Conservation (phyloP, 768 basidiomycete species). For the Macrocybe gigantea region DNA sequence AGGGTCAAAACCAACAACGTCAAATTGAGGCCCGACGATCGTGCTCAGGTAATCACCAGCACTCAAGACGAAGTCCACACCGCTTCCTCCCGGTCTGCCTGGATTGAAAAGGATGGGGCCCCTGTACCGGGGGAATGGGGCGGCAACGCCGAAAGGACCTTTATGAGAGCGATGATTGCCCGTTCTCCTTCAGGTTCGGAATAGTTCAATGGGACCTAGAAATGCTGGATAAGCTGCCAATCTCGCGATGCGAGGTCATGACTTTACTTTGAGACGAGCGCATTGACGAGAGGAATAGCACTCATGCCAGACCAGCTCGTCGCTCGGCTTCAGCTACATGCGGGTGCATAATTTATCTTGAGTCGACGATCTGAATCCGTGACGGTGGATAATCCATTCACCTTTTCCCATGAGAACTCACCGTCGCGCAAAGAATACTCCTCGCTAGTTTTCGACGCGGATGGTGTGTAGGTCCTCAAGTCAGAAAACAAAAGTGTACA, state of each 20-base stretch:
- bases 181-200: slow-evolving; percentile 29
- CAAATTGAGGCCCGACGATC: slow-evolving; percentile 36
- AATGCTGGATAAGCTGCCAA: neutral
- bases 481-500: too few relatives aligned
- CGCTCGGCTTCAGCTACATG: slow-evolving; percentile 10
- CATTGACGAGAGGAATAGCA: slow-evolving; percentile 23
- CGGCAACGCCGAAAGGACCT: slow-evolving; percentile 26
- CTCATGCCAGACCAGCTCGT: slow-evolving; percentile 14
- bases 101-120: slow-evolving; percentile 42
- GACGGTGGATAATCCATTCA: neutral
- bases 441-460: too few relatives aligned
- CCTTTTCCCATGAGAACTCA: slow-evolving; percentile 1
- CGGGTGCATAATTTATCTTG: neutral
- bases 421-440: neutral
- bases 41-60: slow-evolving; percentile 18
- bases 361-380: neutral
- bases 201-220: slow-evolving; percentile 42
- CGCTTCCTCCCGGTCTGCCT: slow-evolving; percentile 42
- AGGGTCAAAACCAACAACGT: slow-evolving; percentile 43
- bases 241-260: too few relatives aligned
- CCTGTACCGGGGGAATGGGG: slow-evolving; percentile 24
- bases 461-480: too few relatives aligned
- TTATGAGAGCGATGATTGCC: slow-evolving; percentile 35
- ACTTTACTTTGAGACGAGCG: slow-evolving; percentile 22
- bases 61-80: slow-evolving; percentile 22